Evolutionary conservation across 1,284 basidiomycete species (phyloP), one percentile per base, ranked within the genome.

Genomic region (Marasmius tenuissimus): DNA sequence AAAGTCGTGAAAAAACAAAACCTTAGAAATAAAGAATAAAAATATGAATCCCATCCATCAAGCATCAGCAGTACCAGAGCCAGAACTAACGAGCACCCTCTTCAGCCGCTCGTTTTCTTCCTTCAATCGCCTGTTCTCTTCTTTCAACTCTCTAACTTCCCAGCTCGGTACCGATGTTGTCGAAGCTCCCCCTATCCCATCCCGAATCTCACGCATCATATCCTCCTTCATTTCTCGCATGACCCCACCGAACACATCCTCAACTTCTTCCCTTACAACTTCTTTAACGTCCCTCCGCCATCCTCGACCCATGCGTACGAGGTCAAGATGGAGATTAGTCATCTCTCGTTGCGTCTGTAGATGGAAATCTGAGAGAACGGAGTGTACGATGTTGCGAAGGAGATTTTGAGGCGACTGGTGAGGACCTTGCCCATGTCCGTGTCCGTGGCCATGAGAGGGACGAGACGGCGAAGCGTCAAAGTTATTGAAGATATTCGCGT

Each of bases 281-380:
- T 78, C 78, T 58, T 83, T 76, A 71, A 91, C 75, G 71, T 90
- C 89, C 55, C 79, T 81, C 74, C 88, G 88, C 76, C 78, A 80
- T 22, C 81, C 81, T 39, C 86, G 75, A 1, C 88, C 87, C 84
- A 91, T 86, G 59, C 82, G 77, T 35, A 92, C 76, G 60, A 92
- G 68, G 69, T 92, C 89, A 64, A 92, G 68, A 71, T 92, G 90
- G 62, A 92, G 71, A 5, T 87, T 87, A 68, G 82, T 80, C 81
- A 91, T 84, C 76, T 90, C 86, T 34, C 81, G 76, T 67, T 82
- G 81, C 35, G 84, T 85, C 72, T 91, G 88, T 65, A 80, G 78
- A 68, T 86, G 86, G 68, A 85, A 88, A 66, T 91, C 89, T 65
- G 81, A 83, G 83, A 91, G 84, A 60, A 85, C 86, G 62, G 91